Base-by-base conservation (phyloP, 2,329 filamentous ascomycete species). In the Alternaria sp. region DNA sequence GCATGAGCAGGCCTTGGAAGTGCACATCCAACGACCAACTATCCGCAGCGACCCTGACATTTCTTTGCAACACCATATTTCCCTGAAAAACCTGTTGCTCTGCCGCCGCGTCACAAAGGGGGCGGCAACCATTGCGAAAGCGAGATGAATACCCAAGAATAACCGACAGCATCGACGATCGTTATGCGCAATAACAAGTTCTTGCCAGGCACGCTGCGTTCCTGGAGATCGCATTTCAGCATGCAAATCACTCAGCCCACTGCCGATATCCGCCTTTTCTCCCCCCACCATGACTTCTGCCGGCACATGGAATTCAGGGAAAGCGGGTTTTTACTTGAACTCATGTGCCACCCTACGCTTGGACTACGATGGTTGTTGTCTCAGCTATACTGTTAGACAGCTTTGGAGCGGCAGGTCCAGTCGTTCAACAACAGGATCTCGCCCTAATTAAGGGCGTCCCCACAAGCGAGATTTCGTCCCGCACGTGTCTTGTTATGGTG, bases 121-220 rank as follows among this genome's bases (percentile, higher is more conserved):
- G 45, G 27, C 22, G 51, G 16, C 27, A 7, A 22, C 57, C 51
- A 50, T 49, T 22, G n/a, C 18, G 18, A 38, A 50, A 38, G 36
- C 18, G 36, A 48, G 22, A 50, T 50, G 44, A 34, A 38, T 28
- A 28, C 44, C 20, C 32, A 44, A 36, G 20, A 32, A 32, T 32
- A 56, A 11, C 45, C 52, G 30, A 32, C 32, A 36, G 16, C 53
- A 60, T 60, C 57, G 57, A 51, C 57, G 57, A 60, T 60, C 53
- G 45, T 20, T 16, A 8, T 45, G 57, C 30, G 11, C 28, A 28
- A 32, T 34, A 60, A 32, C 57, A 56, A 51, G 45, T 57, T 57
- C 57, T 57, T 22, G 57, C 38, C 57, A 57, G 57, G 52, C 57
- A 60, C 57, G 27, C 46, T 50, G 30, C 18, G 28, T 36, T 30